Evolutionary conservation across 768 basidiomycete species (phyloP), one percentile per base, ranked within the genome.

Genomic region (Termitomyces sp.): DNA sequence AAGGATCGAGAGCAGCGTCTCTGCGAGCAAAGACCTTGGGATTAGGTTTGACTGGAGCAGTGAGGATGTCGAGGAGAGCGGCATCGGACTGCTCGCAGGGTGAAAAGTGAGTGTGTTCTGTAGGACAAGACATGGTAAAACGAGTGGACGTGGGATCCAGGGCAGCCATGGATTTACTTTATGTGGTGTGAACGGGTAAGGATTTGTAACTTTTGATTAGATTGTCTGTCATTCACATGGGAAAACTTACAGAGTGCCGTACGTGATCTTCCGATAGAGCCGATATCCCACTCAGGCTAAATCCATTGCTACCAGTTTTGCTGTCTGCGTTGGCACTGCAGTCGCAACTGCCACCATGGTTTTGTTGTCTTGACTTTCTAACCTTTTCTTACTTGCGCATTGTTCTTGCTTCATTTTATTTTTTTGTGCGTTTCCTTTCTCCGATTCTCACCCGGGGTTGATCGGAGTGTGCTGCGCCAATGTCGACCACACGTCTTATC

Each of bases 1-100:
- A 75, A 19, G 91, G 87, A 66, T 94, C 91, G 40, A 94, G 79
- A 0, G 83, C 81, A 6, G 88, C 84, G 68, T 92, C 89, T 41
- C 87, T 78, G 44, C 86, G 77, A 38, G 80, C 74, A 63, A 86
- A 79, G 29, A 67, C 37, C 63, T 76, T 78, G 57, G 75, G 58
- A 29, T 69, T 63, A 31, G 73, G 70, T 47, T 77, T 68, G n/a
- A 68, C 54, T 53, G 86, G 76, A 40, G 77, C 82, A 7, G 88
- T 84, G 52, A 92, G 77, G 23, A 85, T 59, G 53, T 90, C 82
- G 56, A 92, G 83, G 5, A 92, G 71, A 40, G 82, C 80, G 53
- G 82, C 75, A 66, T 91, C 89, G 19, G 79, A 73, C 46, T 70
- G 65, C 25, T 59, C 54, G 37, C 58, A 59, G 29, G 65, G 54